A percentile compares a stretch with the other conserved stretches of the same genome.
These are phyloP conservation scores for Starmerella geochares DNA, from an alignment of 805 yeast genomes.

Conservation along the genomic window DNA sequence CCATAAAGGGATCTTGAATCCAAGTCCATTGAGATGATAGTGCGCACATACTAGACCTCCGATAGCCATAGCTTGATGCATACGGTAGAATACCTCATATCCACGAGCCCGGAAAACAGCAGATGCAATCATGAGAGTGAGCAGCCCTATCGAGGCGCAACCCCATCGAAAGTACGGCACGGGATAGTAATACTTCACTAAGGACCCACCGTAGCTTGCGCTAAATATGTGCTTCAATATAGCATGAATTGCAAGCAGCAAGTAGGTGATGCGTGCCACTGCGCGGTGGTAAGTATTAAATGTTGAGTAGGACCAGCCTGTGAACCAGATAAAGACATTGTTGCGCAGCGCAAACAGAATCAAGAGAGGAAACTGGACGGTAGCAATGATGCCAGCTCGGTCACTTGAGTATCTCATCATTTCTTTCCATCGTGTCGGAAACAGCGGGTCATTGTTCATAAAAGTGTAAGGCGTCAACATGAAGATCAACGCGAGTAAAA, in stretches of 20 bases:
- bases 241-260: slow-evolving; percentile 41
- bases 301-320: slow-evolving; percentile 48
- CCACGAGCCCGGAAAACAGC: slow-evolving; percentile 41
- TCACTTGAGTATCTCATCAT: slow-evolving; percentile 41
- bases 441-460: slow-evolving; percentile 33
- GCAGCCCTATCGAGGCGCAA: slow-evolving; percentile 30
- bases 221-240: slow-evolving; percentile 41
- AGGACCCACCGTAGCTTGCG: slow-evolving; percentile 31
- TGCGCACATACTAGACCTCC: slow-evolving; percentile 46
- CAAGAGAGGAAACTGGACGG: slow-evolving; percentile 43
- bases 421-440: slow-evolving; percentile 31
- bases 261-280: slow-evolving; percentile 38
- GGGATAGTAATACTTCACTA: slow-evolving; percentile 30
- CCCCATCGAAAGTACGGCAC: slow-evolving; percentile 32
- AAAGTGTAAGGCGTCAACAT: slow-evolving; percentile 29
- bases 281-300: slow-evolving; percentile 52
- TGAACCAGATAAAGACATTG: slow-evolving; percentile 48
- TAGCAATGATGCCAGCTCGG: slow-evolving; percentile 43
- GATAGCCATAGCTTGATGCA: slow-evolving; percentile 47
- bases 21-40: slow-evolving; percentile 43
- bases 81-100: slow-evolving; percentile 47
- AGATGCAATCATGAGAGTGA: slow-evolving; percentile 38
- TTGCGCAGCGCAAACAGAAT: slow-evolving; percentile 54
- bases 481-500: slow-evolving; percentile 31
- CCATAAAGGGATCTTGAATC: slow-evolving; percentile 47